phyloP scores from a whole-genome alignment of 345 rosid genomes.

The Dovyalis caffra region DNA sequence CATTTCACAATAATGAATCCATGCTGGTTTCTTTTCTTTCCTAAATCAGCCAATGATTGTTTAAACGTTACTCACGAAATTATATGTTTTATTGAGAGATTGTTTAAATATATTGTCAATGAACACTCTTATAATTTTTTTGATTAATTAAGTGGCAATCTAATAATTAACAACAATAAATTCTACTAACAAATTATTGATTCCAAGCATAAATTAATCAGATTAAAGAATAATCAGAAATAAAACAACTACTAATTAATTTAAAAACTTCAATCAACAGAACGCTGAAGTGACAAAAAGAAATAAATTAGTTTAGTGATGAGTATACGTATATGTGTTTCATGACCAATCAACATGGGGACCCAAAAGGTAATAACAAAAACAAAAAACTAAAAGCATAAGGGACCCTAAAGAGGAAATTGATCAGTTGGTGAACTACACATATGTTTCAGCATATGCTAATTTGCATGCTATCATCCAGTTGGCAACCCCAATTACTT shows the following conservation, averaged over 20 bases:
- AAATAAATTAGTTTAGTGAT: background rate
- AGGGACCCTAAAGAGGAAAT: conserved; percentile 5
- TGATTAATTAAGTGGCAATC: background rate
- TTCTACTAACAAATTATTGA: background rate
- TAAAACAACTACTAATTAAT: background rate
- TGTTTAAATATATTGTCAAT: too few relatives aligned
- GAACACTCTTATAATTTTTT: too few relatives aligned
- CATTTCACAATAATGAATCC: background rate
- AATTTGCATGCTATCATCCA: conserved; percentile 6
- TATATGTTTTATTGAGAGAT: too few relatives aligned
- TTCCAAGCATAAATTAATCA: background rate
- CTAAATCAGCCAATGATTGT: background rate
- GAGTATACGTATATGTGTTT: background rate
- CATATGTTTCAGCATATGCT: background rate
- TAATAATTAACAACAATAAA: background rate
- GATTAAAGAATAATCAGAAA: background rate
- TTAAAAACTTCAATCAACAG: background rate
- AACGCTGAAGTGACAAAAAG: background rate
- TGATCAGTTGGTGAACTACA: conserved; percentile 18
- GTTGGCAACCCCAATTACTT: conserved; percentile 11
- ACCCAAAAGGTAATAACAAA: background rate
- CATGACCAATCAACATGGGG: background rate
- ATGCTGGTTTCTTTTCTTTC: background rate
- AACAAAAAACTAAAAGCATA: background rate
- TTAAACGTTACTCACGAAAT: too few relatives aligned